These are phyloP conservation scores for Penicillium cinerascens DNA, from an alignment of 495 filamentous ascomycete species.

Conservation along the genomic window DNA sequence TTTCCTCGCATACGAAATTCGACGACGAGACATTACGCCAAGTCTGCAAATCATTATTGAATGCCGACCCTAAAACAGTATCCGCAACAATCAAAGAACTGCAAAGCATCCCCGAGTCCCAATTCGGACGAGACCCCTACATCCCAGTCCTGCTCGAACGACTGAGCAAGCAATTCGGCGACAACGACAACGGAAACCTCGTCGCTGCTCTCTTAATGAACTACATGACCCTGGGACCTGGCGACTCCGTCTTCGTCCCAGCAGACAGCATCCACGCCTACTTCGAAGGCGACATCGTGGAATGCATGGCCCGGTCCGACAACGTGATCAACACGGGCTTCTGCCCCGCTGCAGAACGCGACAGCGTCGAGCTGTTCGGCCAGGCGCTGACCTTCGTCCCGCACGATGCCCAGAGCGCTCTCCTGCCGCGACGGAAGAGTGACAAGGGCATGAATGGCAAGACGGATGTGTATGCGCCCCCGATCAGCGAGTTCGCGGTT, in stretches of 20 bases:
- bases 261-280: constrained; percentile 79
- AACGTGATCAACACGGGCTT: constrained; percentile 76
- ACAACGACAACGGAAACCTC: constrained; percentile 52
- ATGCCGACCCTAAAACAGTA: constrained; percentile 49
- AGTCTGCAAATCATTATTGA: constrained; percentile 56
- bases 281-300: constrained; percentile 73
- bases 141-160: constrained; percentile 61
- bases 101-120: constrained; percentile 37
- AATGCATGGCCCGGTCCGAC: constrained; percentile 81
- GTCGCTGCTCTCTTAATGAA: constrained; percentile 70
- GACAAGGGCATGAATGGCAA: constrained; percentile 54
- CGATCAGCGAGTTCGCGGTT: constrained; percentile 71
- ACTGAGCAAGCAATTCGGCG: constrained; percentile 62
- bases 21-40: constrained; percentile 58
- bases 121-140: constrained; percentile 54
- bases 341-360: constrained; percentile 61
- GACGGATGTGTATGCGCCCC: constrained; percentile 61
- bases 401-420: constrained; percentile 51
- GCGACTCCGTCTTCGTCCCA: constrained; percentile 70
- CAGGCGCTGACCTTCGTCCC: constrained; percentile 59
- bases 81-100: constrained; percentile 49
- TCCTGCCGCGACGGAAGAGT: constrained; percentile 46
- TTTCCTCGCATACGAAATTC: constrained; percentile 48
- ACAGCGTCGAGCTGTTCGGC: constrained; percentile 60
- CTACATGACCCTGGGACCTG: constrained; percentile 60